Percentiles rank a stretch among this genome's conserved stretches.
Evolutionary conservation across 257 asterid species (phyloP).

Genomic region (Ehretia macrophylla): DNA sequence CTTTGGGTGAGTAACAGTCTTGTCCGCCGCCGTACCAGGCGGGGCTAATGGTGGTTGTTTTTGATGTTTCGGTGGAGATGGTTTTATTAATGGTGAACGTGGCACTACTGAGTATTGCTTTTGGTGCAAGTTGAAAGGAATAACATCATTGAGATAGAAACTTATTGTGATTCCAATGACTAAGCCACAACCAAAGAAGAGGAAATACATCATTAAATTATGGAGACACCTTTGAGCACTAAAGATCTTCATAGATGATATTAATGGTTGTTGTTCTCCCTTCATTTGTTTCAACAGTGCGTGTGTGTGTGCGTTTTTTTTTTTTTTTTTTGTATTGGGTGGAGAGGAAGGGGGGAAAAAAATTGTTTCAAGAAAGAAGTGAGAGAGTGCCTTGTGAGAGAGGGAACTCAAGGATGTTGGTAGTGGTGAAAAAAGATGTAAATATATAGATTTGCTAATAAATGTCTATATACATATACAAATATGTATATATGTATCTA

Average conservation of each 20-base stretch:
- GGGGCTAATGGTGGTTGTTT: no score
- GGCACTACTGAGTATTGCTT: constrained; percentile 13
- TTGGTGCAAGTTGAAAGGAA: constrained; percentile 22
- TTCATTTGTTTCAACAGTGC: constrained; percentile 4
- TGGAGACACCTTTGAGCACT: constrained; percentile 34
- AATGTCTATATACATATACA: no score
- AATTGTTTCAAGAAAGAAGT: background rate
- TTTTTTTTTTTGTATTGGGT: no score
- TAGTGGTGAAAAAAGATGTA: background rate
- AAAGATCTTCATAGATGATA: constrained; percentile 20
- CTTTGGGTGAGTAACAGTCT: no score
- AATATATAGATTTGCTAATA: no score
- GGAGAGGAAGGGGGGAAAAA: background rate
- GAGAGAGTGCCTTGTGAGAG: background rate
- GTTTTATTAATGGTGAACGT: background rate
- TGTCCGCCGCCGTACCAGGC: no score
- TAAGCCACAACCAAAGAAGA: constrained; percentile 70
- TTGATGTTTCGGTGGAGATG: background rate
- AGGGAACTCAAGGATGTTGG: background rate
- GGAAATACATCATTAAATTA: constrained; percentile 37
- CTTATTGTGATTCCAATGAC: constrained; percentile 55
- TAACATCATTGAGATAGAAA: constrained; percentile 33
- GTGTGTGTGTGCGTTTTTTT: background rate
- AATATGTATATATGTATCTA: no score
- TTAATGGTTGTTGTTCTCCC: constrained; percentile 19